phyloP scores from a whole-genome alignment of 768 basidiomycete species.

The Podaxis sp. region DNA sequence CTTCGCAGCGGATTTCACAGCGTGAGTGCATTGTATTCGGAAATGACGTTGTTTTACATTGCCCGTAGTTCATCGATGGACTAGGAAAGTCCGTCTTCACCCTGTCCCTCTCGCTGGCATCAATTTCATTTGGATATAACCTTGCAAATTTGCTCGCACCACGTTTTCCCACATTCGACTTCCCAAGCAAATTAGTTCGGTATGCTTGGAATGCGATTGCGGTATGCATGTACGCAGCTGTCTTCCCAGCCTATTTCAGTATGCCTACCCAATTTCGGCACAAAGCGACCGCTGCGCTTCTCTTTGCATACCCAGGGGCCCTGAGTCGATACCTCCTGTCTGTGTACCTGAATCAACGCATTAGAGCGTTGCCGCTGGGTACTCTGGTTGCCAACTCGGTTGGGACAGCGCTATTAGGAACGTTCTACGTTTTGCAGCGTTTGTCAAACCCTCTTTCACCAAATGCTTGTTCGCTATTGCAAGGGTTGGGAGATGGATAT shows the following conservation, averaged over 20 bases:
- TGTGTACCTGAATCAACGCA: conserved; percentile 62
- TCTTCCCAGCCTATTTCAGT: conserved; percentile 77
- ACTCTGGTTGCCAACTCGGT: conserved; percentile 74
- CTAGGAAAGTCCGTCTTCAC: conserved; percentile 80
- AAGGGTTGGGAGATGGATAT: conserved; percentile 87
- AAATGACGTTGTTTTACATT: neutral
- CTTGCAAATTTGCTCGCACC: conserved; percentile 46
- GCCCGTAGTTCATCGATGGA: conserved; percentile 79
- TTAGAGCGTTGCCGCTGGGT: conserved; percentile 69
- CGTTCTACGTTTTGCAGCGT: conserved; percentile 71
- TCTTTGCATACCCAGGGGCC: conserved; percentile 89
- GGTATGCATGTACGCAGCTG: conserved; percentile 69
- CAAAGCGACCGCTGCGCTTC: conserved; percentile 80
- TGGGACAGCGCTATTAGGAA: conserved; percentile 82
- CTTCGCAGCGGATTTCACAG: conserved; percentile 66
- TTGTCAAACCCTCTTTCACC: conserved; percentile 41
- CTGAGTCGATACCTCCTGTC: conserved; percentile 82
- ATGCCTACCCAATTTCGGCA: conserved; percentile 69
- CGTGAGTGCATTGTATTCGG: conserved; percentile 42
- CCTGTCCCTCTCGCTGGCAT: conserved; percentile 70
- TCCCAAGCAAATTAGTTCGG: conserved; percentile 44
- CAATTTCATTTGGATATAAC: conserved; percentile 72
- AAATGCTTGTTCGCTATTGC: conserved; percentile 68
- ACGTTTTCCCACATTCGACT: conserved; percentile 32
- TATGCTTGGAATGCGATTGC: conserved; percentile 54